A percentile compares a stretch with the other conserved stretches of the same genome.
These are phyloP conservation scores for Wickerhamiella shivajii DNA, from an alignment of 805 yeast genomes.

Conservation along the genomic window DNA sequence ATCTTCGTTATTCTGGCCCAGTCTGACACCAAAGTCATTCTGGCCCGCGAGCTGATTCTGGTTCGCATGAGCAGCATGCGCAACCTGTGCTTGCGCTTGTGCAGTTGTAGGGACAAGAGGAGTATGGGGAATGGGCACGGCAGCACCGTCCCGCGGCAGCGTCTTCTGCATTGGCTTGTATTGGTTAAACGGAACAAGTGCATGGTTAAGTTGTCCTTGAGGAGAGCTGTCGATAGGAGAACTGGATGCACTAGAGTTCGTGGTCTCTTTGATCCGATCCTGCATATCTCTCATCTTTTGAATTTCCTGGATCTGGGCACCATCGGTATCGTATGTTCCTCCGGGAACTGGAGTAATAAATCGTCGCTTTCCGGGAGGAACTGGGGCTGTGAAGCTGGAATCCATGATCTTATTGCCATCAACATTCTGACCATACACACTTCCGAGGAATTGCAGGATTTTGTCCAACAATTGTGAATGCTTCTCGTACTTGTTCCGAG, in stretches of 20 bases:
- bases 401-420: slow-evolving; percentile 31
- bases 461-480: slow-evolving; percentile 83
- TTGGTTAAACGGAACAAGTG: slow-evolving; percentile 6
- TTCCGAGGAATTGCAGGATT: slow-evolving; percentile 73
- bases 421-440: slow-evolving; percentile 59
- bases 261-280: slow-evolving; percentile 14
- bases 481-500: slow-evolving; percentile 70
- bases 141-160: not conserved
- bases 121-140: too few species aligned
- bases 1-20: slow-evolving; percentile 9
- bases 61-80: not conserved
- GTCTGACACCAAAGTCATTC: slow-evolving; percentile 2
- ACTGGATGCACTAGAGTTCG: not conserved
- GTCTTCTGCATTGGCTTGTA: not conserved
- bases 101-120: too few species aligned
- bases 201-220: not conserved
- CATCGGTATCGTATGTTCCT: slow-evolving; percentile 6
- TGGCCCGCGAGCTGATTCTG: not conserved
- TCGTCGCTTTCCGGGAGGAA: slow-evolving; percentile 14
- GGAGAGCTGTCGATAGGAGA: not conserved
- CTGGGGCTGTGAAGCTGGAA: slow-evolving; percentile 14
- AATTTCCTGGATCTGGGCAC: slow-evolving; percentile 14
- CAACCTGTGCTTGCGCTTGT: too few species aligned
- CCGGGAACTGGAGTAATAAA: slow-evolving; percentile 18
- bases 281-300: slow-evolving; percentile 19